These are phyloP conservation scores for Galerina marginata DNA, from an alignment of 768 basidiomycete genomes.

Conservation along the genomic window DNA sequence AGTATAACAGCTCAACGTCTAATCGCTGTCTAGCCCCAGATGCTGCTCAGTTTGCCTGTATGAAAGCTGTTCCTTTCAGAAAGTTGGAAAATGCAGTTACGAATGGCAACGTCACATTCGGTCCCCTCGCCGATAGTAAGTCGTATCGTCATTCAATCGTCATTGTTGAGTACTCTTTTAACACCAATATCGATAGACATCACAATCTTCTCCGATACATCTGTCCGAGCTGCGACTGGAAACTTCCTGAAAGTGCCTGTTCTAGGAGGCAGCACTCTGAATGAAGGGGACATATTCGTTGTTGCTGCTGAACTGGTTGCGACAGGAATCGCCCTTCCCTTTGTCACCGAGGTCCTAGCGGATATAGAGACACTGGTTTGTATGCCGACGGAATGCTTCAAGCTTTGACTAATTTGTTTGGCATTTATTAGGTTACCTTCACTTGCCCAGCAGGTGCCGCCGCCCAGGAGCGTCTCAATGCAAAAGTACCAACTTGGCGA, in stretches of 20 bases:
- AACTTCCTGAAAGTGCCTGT: slow-evolving; percentile 36
- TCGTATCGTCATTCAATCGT: not conserved
- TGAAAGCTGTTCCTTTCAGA: slow-evolving; percentile 37
- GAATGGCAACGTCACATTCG: slow-evolving; percentile 32
- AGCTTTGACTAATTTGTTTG: not conserved
- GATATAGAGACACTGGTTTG: slow-evolving; percentile 37
- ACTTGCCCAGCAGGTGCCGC: slow-evolving; percentile 37
- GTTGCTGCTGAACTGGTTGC: slow-evolving; percentile 32
- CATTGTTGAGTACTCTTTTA: not conserved
- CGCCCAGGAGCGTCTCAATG: slow-evolving; percentile 31
- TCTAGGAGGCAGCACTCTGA: slow-evolving; percentile 34
- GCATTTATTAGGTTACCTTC: slow-evolving; percentile 26
- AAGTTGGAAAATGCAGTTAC: slow-evolving; percentile 39
- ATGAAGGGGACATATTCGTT: slow-evolving; percentile 42
- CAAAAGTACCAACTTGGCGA: slow-evolving; percentile 34
- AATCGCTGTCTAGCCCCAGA: slow-evolving; percentile 18
- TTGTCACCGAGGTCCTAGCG: slow-evolving; percentile 33
- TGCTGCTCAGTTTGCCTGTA: slow-evolving; percentile 39
- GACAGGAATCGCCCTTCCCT: slow-evolving; percentile 32
- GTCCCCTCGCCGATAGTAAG: slow-evolving; percentile 37
- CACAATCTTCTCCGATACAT: slow-evolving; percentile 38
- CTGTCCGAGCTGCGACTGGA: slow-evolving; percentile 28
- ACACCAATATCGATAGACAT: slow-evolving; percentile 25
- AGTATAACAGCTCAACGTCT: not conserved
- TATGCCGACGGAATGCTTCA: not conserved